Evolutionary conservation across 2,329 filamentous ascomycete genomes (phyloP).

Genomic region (Ophiocordyceps camponoti-saundersi): DNA sequence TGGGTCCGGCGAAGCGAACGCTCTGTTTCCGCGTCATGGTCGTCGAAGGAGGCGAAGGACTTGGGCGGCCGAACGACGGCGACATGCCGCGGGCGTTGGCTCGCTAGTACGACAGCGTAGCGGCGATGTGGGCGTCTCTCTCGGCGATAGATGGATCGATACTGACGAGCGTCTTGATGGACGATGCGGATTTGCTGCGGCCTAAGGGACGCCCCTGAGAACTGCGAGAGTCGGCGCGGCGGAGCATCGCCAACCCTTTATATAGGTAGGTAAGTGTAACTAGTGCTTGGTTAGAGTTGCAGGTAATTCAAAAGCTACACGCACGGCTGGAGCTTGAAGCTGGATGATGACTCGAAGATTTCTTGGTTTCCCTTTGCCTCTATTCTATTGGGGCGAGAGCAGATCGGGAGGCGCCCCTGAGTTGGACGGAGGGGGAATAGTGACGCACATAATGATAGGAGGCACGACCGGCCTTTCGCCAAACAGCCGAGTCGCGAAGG

Average conservation of each 20-base stretch:
- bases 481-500: background rate
- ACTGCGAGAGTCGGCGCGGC: conserved; percentile 27
- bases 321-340: background rate
- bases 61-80: background rate
- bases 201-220: conserved; percentile 23
- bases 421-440: background rate
- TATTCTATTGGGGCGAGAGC: background rate
- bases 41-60: conserved; percentile 2
- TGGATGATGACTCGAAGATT: background rate
- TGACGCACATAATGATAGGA: background rate
- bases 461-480: background rate
- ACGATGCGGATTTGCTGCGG: conserved; percentile 37
- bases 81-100: conserved; percentile 24
- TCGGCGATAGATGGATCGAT: conserved; percentile 32
- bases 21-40: conserved; percentile 30
- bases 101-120: conserved; percentile 39
- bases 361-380: background rate
- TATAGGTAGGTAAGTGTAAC: background rate
- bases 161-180: conserved; percentile 25
- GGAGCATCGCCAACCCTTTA: conserved; percentile 22
- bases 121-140: conserved; percentile 45
- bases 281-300: conserved; percentile 1
- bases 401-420: background rate
- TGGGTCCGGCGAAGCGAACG: conserved; percentile 32
- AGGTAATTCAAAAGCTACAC: background rate